Percentiles rank a stretch among this genome's conserved stretches.
phyloP scores from a whole-genome alignment of 1,139 yeast species.

The Saccharomyces hybrid region DNA sequence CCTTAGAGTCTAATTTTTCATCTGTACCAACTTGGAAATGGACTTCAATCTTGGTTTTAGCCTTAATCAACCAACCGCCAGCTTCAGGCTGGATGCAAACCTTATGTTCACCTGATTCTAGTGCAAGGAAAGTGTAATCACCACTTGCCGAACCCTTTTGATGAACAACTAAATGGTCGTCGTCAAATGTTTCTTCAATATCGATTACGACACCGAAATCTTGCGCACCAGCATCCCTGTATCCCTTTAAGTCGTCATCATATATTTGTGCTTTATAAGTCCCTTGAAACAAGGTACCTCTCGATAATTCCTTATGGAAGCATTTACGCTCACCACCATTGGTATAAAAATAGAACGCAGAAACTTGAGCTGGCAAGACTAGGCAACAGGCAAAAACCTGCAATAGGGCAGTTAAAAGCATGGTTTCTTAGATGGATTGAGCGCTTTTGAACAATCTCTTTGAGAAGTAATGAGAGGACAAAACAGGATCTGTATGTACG shows the following conservation, averaged over 20 bases:
- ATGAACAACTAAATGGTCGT: constrained; percentile 59
- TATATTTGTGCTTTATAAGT: constrained; percentile 51
- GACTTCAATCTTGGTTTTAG: constrained; percentile 40
- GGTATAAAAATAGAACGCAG: constrained; percentile 42
- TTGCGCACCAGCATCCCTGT: constrained; percentile 37
- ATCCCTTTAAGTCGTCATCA: constrained; percentile 40
- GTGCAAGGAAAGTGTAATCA: constrained; percentile 60
- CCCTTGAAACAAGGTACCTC: constrained; percentile 56
- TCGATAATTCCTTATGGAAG: constrained; percentile 58
- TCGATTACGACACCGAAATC: constrained; percentile 44
- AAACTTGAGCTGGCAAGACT: constrained; percentile 21
- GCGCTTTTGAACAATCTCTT: not conserved
- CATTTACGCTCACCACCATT: constrained; percentile 56
- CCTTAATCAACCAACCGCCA: constrained; percentile 50
- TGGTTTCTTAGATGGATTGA: not conserved
- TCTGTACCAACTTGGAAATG: constrained; percentile 47
- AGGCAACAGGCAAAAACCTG: constrained; percentile 12
- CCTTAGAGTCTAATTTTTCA: constrained; percentile 44
- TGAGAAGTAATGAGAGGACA: not conserved
- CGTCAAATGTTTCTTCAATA: constrained; percentile 56
- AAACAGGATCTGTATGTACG: not conserved
- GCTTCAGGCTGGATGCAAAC: constrained; percentile 62
- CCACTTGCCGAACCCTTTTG: constrained; percentile 55
- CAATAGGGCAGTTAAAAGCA: constrained; percentile 8
- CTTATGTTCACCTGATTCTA: constrained; percentile 65